phyloP scores from a whole-genome alignment of 1,284 basidiomycete genomes.

The Ceratorhiza oryzae-sativae region DNA sequence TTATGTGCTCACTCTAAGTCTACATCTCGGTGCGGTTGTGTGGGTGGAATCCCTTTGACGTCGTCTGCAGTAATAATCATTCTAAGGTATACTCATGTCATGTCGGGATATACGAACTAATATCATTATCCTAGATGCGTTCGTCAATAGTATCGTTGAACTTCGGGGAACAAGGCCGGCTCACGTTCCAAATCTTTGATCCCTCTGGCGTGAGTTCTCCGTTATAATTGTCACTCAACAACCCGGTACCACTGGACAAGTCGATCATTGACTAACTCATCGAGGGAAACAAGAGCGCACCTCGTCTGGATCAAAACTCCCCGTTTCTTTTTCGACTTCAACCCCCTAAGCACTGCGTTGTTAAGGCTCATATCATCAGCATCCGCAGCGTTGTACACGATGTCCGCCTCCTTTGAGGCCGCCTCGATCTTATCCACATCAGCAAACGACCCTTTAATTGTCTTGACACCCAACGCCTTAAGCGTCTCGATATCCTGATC shows the following conservation, averaged over 20 bases:
- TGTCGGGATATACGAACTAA: conserved; percentile 3
- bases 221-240: conserved; percentile 47
- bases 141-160: background rate
- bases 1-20: conserved; percentile 42
- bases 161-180: conserved; percentile 28
- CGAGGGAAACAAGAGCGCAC: conserved; percentile 4
- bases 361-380: conserved; percentile 49
- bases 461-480: conserved; percentile 45
- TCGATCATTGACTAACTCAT: background rate
- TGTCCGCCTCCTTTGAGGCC: conserved; percentile 48
- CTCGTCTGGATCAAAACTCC: conserved; percentile 52
- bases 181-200: conserved; percentile 41
- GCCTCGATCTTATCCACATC: conserved; percentile 47
- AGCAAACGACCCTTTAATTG: conserved; percentile 47
- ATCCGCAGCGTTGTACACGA: conserved; percentile 50
- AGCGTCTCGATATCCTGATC: conserved; percentile 47
- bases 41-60: conserved; percentile 40
- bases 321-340: conserved; percentile 49
- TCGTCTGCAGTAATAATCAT: conserved; percentile 37
- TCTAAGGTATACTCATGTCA: background rate
- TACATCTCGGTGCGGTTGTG: conserved; percentile 49
- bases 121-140: conserved; percentile 41
- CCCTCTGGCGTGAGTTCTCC: conserved; percentile 39
- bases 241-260: conserved; percentile 49
- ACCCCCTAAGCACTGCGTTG: conserved; percentile 50